Evolutionary conservation across 768 basidiomycete species (phyloP).

Genomic region (Xerocomus spinulosus): DNA sequence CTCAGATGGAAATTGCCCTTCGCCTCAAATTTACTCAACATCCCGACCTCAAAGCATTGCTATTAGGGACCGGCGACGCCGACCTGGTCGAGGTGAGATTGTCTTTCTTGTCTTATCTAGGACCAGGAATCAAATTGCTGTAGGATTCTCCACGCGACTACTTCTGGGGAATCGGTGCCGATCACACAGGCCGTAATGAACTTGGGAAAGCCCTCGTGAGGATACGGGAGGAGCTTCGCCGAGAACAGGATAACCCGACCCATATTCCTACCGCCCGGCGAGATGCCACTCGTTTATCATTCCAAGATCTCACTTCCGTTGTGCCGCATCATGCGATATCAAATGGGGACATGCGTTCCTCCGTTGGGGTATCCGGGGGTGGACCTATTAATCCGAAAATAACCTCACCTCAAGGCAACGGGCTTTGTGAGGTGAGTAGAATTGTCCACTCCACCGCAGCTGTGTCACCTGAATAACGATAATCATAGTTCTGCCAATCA

Average conservation of each 20-base stretch:
- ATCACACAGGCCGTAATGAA: conserved; percentile 65
- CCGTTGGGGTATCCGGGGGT: conserved; percentile 1
- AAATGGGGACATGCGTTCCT: conserved; percentile 1
- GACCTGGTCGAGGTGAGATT: conserved; percentile 60
- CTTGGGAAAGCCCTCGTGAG: conserved; percentile 67
- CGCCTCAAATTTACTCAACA: conserved; percentile 73
- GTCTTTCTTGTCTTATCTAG: background rate
- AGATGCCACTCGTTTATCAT: conserved; percentile 28
- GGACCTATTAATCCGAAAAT: conserved; percentile 1
- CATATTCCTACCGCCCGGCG: conserved; percentile 26
- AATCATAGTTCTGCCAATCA: conserved; percentile 46
- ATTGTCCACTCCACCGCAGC: background rate
- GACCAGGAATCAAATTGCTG: background rate
- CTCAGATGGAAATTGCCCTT: conserved; percentile 61
- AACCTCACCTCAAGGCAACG: conserved; percentile 6
- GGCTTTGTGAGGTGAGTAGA: conserved; percentile 30
- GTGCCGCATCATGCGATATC: conserved; percentile 5
- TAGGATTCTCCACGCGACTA: conserved; percentile 73
- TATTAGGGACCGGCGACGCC: conserved; percentile 61
- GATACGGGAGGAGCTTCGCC: conserved; percentile 52
- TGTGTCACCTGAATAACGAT: conserved; percentile 7
- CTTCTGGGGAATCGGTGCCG: conserved; percentile 73
- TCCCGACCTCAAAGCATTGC: conserved; percentile 48
- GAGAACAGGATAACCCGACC: conserved; percentile 23
- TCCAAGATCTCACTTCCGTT: conserved; percentile 30